phyloP scores from a whole-genome alignment of 202 grass and related monocot genomes.

The Schoenoplectus tabernaemontani region DNA sequence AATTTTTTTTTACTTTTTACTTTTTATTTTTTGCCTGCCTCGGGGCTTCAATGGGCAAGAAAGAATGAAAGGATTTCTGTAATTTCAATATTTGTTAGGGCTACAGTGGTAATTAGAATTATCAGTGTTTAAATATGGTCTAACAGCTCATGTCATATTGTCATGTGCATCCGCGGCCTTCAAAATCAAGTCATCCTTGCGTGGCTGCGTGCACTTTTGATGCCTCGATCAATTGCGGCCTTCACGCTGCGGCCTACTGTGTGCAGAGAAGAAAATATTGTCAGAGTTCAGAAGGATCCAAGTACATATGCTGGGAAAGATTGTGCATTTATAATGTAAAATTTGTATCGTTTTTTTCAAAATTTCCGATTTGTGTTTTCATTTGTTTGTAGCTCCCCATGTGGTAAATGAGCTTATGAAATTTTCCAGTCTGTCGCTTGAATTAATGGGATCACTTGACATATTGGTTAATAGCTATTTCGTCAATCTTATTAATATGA shows the following conservation, averaged over 20 bases:
- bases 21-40: neutral
- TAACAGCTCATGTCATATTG: constrained; percentile 2
- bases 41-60: neutral
- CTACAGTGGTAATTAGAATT: neutral
- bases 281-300: neutral
- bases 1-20: neutral
- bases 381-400: neutral
- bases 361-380: too few species aligned
- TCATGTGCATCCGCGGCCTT: constrained; percentile 1
- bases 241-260: neutral
- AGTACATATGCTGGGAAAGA: neutral
- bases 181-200: constrained; percentile 6
- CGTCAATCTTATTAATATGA: too few species aligned
- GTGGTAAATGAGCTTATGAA: neutral
- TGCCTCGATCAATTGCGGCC: neutral
- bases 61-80: neutral
- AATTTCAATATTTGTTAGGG: neutral
- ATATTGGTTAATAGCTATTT: too few species aligned
- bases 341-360: neutral
- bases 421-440: neutral
- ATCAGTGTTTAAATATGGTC: neutral
- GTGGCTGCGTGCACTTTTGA: constrained; percentile 5
- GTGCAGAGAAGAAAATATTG: neutral
- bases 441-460: too few species aligned
- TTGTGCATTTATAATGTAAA: neutral